Conservation (phyloP, 768 basidiomycete species). For the Leccinum variicolor region DNA sequence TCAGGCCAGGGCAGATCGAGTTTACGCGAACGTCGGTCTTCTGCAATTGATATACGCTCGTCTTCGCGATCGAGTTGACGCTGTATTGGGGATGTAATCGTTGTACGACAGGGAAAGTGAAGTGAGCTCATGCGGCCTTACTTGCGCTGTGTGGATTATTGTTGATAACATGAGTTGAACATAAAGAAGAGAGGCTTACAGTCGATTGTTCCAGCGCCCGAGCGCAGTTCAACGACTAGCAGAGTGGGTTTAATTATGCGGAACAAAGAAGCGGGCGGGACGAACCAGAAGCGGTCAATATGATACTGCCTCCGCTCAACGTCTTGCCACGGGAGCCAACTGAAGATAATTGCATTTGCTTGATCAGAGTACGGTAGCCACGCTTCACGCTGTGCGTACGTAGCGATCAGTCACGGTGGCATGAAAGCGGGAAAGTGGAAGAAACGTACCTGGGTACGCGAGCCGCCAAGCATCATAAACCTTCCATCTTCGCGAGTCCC, state of each 20-base stretch:
- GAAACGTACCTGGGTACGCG: conserved; percentile 55
- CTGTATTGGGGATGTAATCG: conserved; percentile 36
- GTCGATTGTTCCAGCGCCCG: conserved; percentile 78
- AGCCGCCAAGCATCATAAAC: conserved; percentile 77
- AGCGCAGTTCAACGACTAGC: conserved; percentile 78
- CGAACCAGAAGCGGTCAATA: conserved; percentile 84
- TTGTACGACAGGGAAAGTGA: not conserved
- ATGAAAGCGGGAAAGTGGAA: not conserved
- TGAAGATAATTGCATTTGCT: conserved; percentile 74
- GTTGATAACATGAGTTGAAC: conserved; percentile 8
- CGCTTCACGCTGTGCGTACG: conserved; percentile 52
- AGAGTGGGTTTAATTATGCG: conserved; percentile 2
- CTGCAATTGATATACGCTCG: conserved; percentile 73
- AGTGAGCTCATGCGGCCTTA: conserved; percentile 78
- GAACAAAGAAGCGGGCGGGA: conserved; percentile 1
- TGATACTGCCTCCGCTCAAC: conserved; percentile 73
- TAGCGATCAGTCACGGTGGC: not conserved
- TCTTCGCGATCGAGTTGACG: conserved; percentile 87
- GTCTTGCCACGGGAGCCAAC: conserved; percentile 78
- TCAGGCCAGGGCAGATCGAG: conserved; percentile 85
- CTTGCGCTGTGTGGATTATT: conserved; percentile 72
- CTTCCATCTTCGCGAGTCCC: conserved; percentile 54
- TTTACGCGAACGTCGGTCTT: conserved; percentile 86
- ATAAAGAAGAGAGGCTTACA: conserved; percentile 47
- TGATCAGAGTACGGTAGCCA: conserved; percentile 83